Conservation (phyloP, 768 basidiomycete species). For the Amanita exitialis region DNA sequence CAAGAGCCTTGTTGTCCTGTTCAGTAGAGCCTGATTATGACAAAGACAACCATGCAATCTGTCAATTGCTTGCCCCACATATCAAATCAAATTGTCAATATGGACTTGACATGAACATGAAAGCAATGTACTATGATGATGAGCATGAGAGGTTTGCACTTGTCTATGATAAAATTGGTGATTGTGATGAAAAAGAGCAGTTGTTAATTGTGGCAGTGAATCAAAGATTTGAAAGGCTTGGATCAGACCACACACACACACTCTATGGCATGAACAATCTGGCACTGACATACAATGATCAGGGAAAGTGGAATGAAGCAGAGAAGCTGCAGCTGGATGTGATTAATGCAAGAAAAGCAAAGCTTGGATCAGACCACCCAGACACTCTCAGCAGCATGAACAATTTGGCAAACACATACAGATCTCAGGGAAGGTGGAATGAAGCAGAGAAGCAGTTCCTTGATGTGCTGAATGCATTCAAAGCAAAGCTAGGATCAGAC, state of each 20-base stretch:
- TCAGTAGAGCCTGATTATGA: not conserved
- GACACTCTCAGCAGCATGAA: too few species aligned
- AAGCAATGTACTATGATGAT: not conserved
- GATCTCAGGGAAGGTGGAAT: too few species aligned
- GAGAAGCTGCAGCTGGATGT: too few species aligned
- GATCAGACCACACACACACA: not conserved
- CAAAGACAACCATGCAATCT: not conserved
- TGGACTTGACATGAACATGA: not conserved
- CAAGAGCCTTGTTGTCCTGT: not conserved
- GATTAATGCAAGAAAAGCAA: too few species aligned
- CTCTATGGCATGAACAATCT: not conserved
- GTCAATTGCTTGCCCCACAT: slow-evolving; percentile 3
- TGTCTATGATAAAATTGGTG: not conserved
- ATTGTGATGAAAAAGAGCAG: not conserved
- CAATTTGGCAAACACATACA: too few species aligned
- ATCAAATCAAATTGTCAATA: not conserved
- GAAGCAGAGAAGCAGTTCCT: not conserved
- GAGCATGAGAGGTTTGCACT: not conserved
- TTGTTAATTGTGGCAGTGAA: not conserved
- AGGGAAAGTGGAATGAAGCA: not conserved
- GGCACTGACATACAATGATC: not conserved
- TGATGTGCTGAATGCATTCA: not conserved
- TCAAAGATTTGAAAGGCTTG: not conserved
- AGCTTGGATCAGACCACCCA: too few species aligned
- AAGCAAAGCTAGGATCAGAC: not conserved